phyloP scores from a whole-genome alignment of 2,329 filamentous ascomycete genomes.

The Colletotrichum destructivum region DNA sequence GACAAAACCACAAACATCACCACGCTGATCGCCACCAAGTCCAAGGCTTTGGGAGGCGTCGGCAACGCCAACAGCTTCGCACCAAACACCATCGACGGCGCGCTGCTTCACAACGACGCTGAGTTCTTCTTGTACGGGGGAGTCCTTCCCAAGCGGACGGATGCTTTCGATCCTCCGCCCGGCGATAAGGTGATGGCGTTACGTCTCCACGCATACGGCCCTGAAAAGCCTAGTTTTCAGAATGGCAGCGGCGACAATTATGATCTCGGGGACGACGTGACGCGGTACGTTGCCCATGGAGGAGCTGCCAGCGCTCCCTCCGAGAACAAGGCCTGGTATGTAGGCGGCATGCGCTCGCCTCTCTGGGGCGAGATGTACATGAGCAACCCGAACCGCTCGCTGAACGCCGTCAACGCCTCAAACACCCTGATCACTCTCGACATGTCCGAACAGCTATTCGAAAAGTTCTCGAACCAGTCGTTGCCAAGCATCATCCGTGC shows the following conservation, averaged over 20 bases:
- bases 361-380: constrained; percentile 65
- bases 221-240: constrained; percentile 50
- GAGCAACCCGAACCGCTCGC: constrained; percentile 50
- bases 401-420: constrained; percentile 61
- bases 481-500: constrained; percentile 65
- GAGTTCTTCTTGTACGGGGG: constrained; percentile 78
- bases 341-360: constrained; percentile 72
- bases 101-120: constrained; percentile 75
- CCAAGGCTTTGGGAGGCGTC: constrained; percentile 62
- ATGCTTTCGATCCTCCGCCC: constrained; percentile 55
- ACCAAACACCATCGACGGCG: constrained; percentile 74
- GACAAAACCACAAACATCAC: constrained; percentile 68
- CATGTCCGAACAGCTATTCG: constrained; percentile 64
- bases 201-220: constrained; percentile 67
- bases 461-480: constrained; percentile 71
- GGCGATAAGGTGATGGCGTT: constrained; percentile 65
- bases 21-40: constrained; percentile 61
- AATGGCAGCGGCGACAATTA: constrained; percentile 52
- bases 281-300: constrained; percentile 75
- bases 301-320: constrained; percentile 76
- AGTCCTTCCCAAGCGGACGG: constrained; percentile 53
- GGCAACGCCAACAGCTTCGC: constrained; percentile 68
- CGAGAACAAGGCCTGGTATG: constrained; percentile 81
- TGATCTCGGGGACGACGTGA: constrained; percentile 63
- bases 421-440: constrained; percentile 74